Base-by-base conservation (phyloP, 164 flowering plant species). In the Macadamia tetraphylla region DNA sequence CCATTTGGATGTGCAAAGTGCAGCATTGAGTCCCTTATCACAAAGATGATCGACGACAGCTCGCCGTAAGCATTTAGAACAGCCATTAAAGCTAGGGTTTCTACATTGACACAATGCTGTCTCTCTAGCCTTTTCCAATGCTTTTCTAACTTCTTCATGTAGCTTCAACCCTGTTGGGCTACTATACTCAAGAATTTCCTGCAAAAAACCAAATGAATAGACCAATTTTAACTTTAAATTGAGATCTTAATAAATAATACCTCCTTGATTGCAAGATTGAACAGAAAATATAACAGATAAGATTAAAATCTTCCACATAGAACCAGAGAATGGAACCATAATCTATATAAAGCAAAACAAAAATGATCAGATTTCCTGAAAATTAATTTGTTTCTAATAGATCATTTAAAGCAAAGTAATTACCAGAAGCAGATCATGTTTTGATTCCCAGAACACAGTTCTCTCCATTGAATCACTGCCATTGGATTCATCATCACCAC, bases 1-100 rank as follows among this genome's bases (percentile, higher is more conserved):
- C 76, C 76, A 73, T 14, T n/a, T 60, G n/a, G 72, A 65, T 29
- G 64, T 64, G 43, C 76, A 73, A 3, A 73, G 23, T 42, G 72
- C 65, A 2, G 76, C 76, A 69, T 73, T 71, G 29, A 58, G 69
- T 29, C 72, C 68, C 0, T 60, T 23, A 40, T 49, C 42, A 10
- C 60, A 59, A 42, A 73, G 72, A 4, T 29, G 66, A 55, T 68
- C 49, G 3, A 69, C 65, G n/a, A 73, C 62, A 0, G 51, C 42
- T 51, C 49, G 72, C 7, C 72, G 69, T 58, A 73, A 31, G 48
- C 76, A 73, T 9, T 6, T 30, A 18, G 56, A 29, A 42, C 76
- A 73, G 7, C 56, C 17, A 12, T 60, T 44, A 6, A 14, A 48
- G 56, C 58, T 73, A 7, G 15, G 71, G 51, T 53, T 69, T 7